phyloP scores from a whole-genome alignment of 2,329 filamentous ascomycete genomes.

The Verticillium tricorpus region DNA sequence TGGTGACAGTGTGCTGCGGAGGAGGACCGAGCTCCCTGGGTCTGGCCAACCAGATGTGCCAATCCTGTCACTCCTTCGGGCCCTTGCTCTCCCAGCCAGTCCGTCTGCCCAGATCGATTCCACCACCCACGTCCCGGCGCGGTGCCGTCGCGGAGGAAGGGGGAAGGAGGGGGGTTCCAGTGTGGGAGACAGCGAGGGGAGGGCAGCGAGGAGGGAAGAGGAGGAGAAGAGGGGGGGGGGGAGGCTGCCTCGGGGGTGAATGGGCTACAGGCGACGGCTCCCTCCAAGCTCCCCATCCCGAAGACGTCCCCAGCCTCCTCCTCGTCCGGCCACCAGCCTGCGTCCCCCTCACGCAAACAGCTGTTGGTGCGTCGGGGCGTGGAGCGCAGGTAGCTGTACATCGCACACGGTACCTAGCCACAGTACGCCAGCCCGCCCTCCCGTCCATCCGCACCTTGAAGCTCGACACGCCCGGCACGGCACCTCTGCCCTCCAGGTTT shows the following conservation, averaged over 20 bases:
- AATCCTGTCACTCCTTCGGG: constrained; percentile 5
- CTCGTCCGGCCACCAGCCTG: too few species aligned
- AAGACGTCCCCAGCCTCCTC: too few species aligned
- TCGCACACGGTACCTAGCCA: background rate
- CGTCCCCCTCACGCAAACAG: background rate
- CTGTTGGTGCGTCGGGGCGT: background rate
- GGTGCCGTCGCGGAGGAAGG: background rate
- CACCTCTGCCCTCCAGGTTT: constrained; percentile 1
- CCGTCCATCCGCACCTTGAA: constrained; percentile 3
- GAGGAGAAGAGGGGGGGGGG: background rate
- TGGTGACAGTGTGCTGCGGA: constrained; percentile 9
- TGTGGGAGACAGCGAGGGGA: too few species aligned
- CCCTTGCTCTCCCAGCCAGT: constrained; percentile 9
- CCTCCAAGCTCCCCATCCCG: too few species aligned
- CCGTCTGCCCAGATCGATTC: constrained; percentile 2
- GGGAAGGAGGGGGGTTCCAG: background rate
- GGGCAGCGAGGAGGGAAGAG: background rate
- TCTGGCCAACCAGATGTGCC: constrained; percentile 9
- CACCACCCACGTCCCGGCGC: constrained; percentile 1
- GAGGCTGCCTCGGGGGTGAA: too few species aligned
- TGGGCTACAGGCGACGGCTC: too few species aligned
- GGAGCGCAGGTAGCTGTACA: background rate
- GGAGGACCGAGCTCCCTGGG: constrained; percentile 10
- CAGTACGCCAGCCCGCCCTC: background rate
- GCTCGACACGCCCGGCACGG: background rate